These are phyloP conservation scores for Alternaria sp. DNA, from an alignment of 2,329 filamentous ascomycete genomes.

Conservation along the genomic window DNA sequence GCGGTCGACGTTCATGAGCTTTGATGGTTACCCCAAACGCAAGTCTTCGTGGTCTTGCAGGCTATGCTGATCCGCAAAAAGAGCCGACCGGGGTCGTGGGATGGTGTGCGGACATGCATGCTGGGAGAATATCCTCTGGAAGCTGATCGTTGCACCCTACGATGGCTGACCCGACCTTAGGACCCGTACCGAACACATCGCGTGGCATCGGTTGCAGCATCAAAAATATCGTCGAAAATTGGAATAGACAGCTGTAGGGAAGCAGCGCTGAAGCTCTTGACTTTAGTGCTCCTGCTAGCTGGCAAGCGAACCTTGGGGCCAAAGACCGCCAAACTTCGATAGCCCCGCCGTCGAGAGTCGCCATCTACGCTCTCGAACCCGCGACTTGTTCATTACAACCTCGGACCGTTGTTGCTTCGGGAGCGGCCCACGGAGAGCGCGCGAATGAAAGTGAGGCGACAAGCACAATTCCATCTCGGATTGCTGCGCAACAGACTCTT, in stretches of 20 bases:
- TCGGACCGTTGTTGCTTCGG: background rate
- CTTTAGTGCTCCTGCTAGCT: background rate
- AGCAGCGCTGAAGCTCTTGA: background rate
- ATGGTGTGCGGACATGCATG: slow-evolving; percentile 11
- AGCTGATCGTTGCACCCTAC: background rate
- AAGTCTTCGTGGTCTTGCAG: background rate
- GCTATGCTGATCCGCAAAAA: background rate
- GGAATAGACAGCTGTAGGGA: background rate
- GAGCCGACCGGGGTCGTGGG: background rate
- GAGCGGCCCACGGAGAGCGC: background rate
- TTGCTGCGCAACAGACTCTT: background rate
- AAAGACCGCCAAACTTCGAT: background rate
- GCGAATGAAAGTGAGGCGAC: background rate
- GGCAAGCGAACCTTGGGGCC: slow-evolving; percentile 1
- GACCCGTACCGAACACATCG: background rate
- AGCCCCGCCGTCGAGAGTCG: slow-evolving; percentile 1
- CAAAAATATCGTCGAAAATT: background rate
- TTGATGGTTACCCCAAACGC: too few species aligned
- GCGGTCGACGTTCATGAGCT: background rate
- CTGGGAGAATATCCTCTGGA: background rate
- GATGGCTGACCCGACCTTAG: background rate
- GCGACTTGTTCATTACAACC: background rate
- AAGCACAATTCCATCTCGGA: background rate
- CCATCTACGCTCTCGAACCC: background rate
- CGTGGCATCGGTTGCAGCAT: background rate